Evolutionary conservation across 768 basidiomycete species (phyloP), one percentile per base, ranked within the genome.

Genomic region (Lactarius evosmus): DNA sequence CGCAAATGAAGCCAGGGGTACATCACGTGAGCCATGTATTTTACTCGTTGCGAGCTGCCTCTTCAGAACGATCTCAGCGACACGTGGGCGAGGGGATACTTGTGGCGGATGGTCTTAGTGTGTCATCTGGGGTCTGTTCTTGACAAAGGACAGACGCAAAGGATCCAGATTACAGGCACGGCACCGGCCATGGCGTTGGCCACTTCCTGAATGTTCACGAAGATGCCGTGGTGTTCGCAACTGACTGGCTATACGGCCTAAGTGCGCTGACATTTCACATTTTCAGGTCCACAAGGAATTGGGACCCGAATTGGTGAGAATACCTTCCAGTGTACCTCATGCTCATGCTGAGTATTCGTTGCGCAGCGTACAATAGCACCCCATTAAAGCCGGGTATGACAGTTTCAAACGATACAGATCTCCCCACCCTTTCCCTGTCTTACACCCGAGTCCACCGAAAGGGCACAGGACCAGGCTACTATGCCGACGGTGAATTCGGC

Each of bases 201-300:
- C 88, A 91, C 68, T 98, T 89, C 77, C 76, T 98, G 59, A 97
- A 97, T 65, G 95, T 98, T 0, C 95, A 98, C 70, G 95, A 98
- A 81, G 80, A 79, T 78, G 64, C 38, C 41, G 63, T 34, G 40
- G 0, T n/a, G 25, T 30, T 41, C 56, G 30, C n/a, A 14, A 12
- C 1, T 34, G 19, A 9, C 12, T n/a, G n/a, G n/a, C n/a, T 19
- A 49, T 46, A 11, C 7, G 16, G 16, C 25, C 11, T 5, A 5
- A 5, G 14, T 53, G 11, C 19, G n/a, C 44, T 55, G 17, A 54
- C 12, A 25, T 19, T 63, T 38, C 30, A 30, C 19, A 54, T 32
- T 56, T 57, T n/a, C 56, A 79, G 82, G 84, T 3, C 85, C 85
- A 3, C 85, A 88, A 36, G 85, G 85, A 7, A 84, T 87, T 60